Evolutionary conservation across 2,329 filamentous ascomycete species (phyloP).

Genomic region (Didymella segeticola): DNA sequence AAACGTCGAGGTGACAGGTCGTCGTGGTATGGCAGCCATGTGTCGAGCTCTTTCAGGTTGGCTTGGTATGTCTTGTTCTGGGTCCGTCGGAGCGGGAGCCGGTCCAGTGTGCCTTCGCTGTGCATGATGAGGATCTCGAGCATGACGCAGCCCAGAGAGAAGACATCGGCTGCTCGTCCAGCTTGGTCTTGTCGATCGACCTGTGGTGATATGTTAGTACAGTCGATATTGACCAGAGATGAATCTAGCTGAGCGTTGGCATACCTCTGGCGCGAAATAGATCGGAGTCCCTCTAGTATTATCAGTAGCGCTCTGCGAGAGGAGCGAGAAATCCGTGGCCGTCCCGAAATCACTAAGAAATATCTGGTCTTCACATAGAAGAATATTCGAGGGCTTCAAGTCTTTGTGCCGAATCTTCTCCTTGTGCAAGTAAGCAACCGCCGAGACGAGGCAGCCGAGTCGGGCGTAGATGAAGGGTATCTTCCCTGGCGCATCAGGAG

Average conservation of each 20-base stretch:
- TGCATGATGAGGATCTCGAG: slow-evolving; percentile 70
- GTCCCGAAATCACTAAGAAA: slow-evolving; percentile 34
- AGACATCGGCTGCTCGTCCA: slow-evolving; percentile 71
- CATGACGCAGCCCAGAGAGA: slow-evolving; percentile 74
- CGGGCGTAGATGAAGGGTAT: slow-evolving; percentile 11
- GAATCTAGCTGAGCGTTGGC: not conserved
- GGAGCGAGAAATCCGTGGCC: slow-evolving; percentile 30
- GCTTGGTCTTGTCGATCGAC: no score
- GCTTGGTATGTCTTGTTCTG: not conserved
- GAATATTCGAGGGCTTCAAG: slow-evolving; percentile 30
- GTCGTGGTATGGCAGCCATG: not conserved
- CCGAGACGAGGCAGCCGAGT: slow-evolving; percentile 27
- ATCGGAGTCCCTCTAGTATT: slow-evolving; percentile 29
- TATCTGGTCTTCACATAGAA: slow-evolving; percentile 18
- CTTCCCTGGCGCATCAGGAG: not conserved
- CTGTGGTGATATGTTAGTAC: no score
- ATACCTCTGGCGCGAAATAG: slow-evolving; percentile 31
- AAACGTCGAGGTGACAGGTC: not conserved
- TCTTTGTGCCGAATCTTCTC: slow-evolving; percentile 33
- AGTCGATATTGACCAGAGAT: no score
- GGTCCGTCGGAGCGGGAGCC: slow-evolving; percentile 52
- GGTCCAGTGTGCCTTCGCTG: slow-evolving; percentile 60
- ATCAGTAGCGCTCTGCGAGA: slow-evolving; percentile 31
- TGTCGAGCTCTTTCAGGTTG: not conserved
- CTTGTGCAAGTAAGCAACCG: slow-evolving; percentile 27